These are phyloP conservation scores for Acidomyces sp. DNA, from an alignment of 495 filamentous ascomycete genomes.

Conservation along the genomic window DNA sequence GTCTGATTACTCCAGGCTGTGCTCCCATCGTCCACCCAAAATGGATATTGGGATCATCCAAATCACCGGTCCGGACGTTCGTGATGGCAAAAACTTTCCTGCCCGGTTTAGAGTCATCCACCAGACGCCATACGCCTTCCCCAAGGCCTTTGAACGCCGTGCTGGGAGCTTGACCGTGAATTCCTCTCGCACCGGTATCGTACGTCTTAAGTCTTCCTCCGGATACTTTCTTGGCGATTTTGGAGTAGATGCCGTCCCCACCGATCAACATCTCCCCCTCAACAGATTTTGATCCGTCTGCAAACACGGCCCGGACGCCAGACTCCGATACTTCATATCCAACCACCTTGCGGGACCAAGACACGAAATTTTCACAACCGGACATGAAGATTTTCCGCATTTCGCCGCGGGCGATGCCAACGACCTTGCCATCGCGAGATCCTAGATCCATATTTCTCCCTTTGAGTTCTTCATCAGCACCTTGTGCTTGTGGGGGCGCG, in stretches of 20 bases:
- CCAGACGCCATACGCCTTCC: slow-evolving; percentile 38
- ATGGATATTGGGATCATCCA: slow-evolving; percentile 38
- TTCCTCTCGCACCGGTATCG: slow-evolving; percentile 41
- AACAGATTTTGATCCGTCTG: slow-evolving; percentile 37
- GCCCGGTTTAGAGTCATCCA: slow-evolving; percentile 29
- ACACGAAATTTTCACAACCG: slow-evolving; percentile 34
- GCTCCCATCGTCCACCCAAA: slow-evolving; percentile 46
- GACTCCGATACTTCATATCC: slow-evolving; percentile 35
- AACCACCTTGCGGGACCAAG: slow-evolving; percentile 36
- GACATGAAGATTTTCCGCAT: slow-evolving; percentile 37
- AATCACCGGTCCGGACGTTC: slow-evolving; percentile 41
- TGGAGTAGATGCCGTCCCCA: slow-evolving; percentile 41
- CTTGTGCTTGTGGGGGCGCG: too few species aligned
- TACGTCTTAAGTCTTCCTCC: slow-evolving; percentile 37
- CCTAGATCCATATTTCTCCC: neutral
- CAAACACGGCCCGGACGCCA: slow-evolving; percentile 36
- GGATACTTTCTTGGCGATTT: slow-evolving; percentile 39
- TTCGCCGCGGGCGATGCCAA: slow-evolving; percentile 40
- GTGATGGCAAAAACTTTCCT: slow-evolving; percentile 39
- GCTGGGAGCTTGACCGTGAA: slow-evolving; percentile 42
- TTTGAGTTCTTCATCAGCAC: slow-evolving; percentile 7
- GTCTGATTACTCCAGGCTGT: slow-evolving; percentile 36
- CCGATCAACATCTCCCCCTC: slow-evolving; percentile 38
- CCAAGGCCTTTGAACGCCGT: slow-evolving; percentile 41
- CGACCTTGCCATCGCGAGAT: slow-evolving; percentile 37